A percentile compares a stretch with the other conserved stretches of the same genome.
These are phyloP conservation scores for Linnemannia zychae DNA, from an alignment of 192 early-diverging fungal species.

Conservation along the genomic window DNA sequence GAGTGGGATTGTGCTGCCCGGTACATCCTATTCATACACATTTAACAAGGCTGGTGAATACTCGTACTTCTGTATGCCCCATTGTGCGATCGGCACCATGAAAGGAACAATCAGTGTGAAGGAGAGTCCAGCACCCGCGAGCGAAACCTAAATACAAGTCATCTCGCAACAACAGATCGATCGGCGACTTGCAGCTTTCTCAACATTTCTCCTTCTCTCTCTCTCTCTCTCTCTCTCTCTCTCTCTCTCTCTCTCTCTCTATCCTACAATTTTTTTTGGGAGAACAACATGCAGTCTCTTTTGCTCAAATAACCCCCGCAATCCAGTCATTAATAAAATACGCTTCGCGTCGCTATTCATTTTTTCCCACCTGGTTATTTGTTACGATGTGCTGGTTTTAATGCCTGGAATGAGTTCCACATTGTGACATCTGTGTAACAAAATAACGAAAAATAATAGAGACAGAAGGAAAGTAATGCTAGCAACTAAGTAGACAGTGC, in stretches of 20 bases:
- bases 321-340: too few relatives aligned
- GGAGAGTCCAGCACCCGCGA: not conserved
- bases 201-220: not conserved
- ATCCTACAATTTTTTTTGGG: not conserved
- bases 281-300: not conserved
- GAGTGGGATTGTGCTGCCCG: not conserved
- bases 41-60: conserved; percentile 16
- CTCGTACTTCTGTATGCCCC: conserved; percentile 2
- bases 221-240: too few relatives aligned
- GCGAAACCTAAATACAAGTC: not conserved
- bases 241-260: conserved; percentile 1
- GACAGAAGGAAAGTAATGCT: too few relatives aligned
- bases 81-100: not conserved
- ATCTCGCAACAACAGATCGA: not conserved
- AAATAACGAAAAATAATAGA: too few relatives aligned
- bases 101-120: not conserved
- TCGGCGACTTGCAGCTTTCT: not conserved
- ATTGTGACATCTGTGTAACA: too few relatives aligned
- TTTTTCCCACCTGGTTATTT: too few relatives aligned
- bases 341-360: too few relatives aligned
- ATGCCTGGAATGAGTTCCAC: too few relatives aligned
- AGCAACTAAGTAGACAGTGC: too few relatives aligned
- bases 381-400: too few relatives aligned
- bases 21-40: not conserved
- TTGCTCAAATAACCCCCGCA: not conserved